Base-by-base conservation (phyloP, 192 early-diverging fungal species). In the Lunasporangiospora selenospora region DNA sequence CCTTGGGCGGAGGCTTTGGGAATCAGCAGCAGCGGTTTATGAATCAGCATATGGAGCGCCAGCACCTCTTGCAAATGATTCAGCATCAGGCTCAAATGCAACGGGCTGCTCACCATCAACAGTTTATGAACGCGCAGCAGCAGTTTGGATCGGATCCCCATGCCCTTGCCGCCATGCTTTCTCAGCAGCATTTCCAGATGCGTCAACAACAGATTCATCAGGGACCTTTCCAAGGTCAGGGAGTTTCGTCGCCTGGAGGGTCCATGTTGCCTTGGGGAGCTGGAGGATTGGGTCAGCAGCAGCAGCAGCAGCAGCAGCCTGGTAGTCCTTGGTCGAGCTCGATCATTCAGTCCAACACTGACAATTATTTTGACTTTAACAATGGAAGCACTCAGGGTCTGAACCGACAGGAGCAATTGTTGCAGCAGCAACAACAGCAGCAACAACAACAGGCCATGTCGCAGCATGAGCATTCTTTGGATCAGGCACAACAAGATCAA, bases 21-120 rank as follows among this genome's bases (percentile, higher is more conserved):
- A 58, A 58, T 16, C 69, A 73, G 27, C n/a, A n/a, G n/a, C 69
- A 73, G 40, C 66, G 78, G 5, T 40, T 65, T 32, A 52, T 77
- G 11, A 46, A 32, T n/a, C 71, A 76, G 32, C 75, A 84, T 23
- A 33, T 81, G 21, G 80, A 84, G 26, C 55, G 71, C 23, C 80
- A 73, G 42, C 69, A 73, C 42, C 63, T 53, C 52, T 42, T 73
- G 53, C 69, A 73, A 23, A 31, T 63, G 41, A n/a, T 73, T 13
- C 69, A 73, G 34, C 69, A 61, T 6, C 69, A 73, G 49, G 39
- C 40, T 12, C 69, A 73, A 41, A 73, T 73, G 69, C 69, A 73
- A 43, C 44, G 62, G 3, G 59, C 70, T 11, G 24, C 77, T 51
- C 77, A 79, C 37, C 69, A 73, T 21, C 69, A 73, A 36, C 69